Evolutionary conservation across 768 basidiomycete species (phyloP).

Genomic region (Leucocoprinus leucothites): DNA sequence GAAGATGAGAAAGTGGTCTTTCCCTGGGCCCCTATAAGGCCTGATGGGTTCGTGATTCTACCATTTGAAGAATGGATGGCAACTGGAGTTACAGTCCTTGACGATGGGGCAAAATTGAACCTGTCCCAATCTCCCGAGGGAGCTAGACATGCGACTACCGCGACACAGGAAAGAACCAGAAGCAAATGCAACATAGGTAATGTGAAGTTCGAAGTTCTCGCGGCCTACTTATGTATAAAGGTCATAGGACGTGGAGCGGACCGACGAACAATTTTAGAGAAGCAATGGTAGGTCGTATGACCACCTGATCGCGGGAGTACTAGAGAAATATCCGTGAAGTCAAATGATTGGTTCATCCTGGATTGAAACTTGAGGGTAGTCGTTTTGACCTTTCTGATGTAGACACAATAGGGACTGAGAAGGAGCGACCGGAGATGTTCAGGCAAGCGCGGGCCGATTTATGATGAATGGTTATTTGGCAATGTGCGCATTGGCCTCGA

Average conservation of each 20-base stretch:
- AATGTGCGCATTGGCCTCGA: background rate
- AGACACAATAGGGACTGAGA: no score
- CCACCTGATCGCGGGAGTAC: background rate
- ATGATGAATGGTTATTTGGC: no score
- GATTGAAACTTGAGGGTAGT: no score
- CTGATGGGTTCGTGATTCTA: conserved; percentile 26
- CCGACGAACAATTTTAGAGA: conserved; percentile 11
- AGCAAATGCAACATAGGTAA: background rate
- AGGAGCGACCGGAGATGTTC: no score
- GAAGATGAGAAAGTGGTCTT: conserved; percentile 35
- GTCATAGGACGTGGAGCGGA: conserved; percentile 7
- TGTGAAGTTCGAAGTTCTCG: background rate
- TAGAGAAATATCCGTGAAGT: background rate
- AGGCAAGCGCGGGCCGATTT: background rate
- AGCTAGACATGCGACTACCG: conserved; percentile 21
- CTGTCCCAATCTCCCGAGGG: conserved; percentile 50
- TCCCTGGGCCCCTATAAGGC: conserved; percentile 31
- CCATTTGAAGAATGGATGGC: conserved; percentile 37
- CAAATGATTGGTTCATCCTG: no score
- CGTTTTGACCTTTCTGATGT: no score
- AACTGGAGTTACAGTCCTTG: conserved; percentile 42
- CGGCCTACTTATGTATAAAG: background rate
- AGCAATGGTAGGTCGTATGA: conserved; percentile 4
- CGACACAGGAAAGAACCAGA: background rate
- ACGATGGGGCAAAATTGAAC: conserved; percentile 48